Percentiles rank a stretch among this genome's conserved stretches.
Evolutionary conservation across 768 basidiomycete species (phyloP).

Genomic region (Saitozyma sp.): DNA sequence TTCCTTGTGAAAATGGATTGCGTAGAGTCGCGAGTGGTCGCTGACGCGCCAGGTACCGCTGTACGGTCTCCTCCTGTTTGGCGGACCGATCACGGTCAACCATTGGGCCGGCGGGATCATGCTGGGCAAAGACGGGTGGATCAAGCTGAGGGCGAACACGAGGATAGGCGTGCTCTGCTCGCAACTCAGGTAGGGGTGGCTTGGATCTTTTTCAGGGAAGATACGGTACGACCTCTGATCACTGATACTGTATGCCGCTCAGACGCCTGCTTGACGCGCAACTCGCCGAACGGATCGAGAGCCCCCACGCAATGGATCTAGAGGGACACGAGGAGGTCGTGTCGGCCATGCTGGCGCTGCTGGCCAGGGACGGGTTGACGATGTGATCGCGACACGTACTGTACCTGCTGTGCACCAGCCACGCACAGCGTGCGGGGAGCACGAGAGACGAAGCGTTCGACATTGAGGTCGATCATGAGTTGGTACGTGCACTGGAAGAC

Average conservation of each 20-base stretch:
- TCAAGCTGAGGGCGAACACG: slow-evolving; percentile 80
- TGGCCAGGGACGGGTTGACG: slow-evolving; percentile 52
- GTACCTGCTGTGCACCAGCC: no score
- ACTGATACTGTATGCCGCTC: background rate
- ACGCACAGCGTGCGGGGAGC: no score
- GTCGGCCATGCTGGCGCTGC: slow-evolving; percentile 54
- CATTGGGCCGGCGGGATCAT: slow-evolving; percentile 76
- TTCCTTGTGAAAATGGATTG: background rate
- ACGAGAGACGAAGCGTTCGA: no score
- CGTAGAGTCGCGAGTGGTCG: background rate
- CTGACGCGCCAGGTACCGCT: slow-evolving; percentile 67
- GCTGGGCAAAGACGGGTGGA: slow-evolving; percentile 56
- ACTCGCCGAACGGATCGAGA: slow-evolving; percentile 65
- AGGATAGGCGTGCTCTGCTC: slow-evolving; percentile 86
- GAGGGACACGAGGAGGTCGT: slow-evolving; percentile 61
- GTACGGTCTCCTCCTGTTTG: slow-evolving; percentile 82
- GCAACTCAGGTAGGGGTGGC: slow-evolving; percentile 64
- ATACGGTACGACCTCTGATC: background rate
- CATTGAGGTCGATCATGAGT: no score
- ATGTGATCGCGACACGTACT: no score
- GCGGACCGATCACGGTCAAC: slow-evolving; percentile 73
- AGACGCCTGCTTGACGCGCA: slow-evolving; percentile 72
- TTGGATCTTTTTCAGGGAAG: background rate
- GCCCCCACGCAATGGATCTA: slow-evolving; percentile 58
- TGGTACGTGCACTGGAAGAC: no score